phyloP scores from a whole-genome alignment of 257 asterid species.

The Voacanga thouarsii region DNA sequence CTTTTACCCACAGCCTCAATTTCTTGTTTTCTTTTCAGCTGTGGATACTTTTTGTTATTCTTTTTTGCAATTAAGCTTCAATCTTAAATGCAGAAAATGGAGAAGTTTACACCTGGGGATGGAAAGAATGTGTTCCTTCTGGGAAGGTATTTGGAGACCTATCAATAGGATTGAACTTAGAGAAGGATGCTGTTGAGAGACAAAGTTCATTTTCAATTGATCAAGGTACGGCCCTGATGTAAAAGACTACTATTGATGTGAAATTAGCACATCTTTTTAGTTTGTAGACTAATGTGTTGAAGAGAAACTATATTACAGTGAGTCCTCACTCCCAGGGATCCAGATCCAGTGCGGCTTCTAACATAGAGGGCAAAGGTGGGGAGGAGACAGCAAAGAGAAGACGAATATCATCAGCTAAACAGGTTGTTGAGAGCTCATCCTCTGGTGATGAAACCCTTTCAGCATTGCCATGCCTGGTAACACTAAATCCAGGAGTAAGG shows the following conservation, averaged over 20 bases:
- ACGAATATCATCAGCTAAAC: slow-evolving; percentile 68
- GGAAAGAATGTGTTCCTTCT: slow-evolving; percentile 98
- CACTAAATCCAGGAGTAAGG: slow-evolving; percentile 78
- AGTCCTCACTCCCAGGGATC: slow-evolving; percentile 78
- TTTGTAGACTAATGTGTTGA: slow-evolving; percentile 40
- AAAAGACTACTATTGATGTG: slow-evolving; percentile 27
- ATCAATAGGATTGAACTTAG: slow-evolving; percentile 44
- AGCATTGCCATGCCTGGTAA: slow-evolving; percentile 84
- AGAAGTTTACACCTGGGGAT: slow-evolving; percentile 96
- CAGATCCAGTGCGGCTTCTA: slow-evolving; percentile 43
- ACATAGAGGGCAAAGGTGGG: slow-evolving; percentile 50
- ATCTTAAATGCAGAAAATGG: slow-evolving; percentile 59
- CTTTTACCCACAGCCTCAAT: neutral
- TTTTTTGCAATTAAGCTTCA: slow-evolving; percentile 12
- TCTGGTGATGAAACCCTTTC: slow-evolving; percentile 73
- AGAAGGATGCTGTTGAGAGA: slow-evolving; percentile 48
- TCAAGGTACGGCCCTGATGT: slow-evolving; percentile 55
- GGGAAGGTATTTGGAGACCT: slow-evolving; percentile 70
- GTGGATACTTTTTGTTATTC: slow-evolving; percentile 7
- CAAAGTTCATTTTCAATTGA: slow-evolving; percentile 47
- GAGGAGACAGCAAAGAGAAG: slow-evolving; percentile 85
- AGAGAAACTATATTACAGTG: slow-evolving; percentile 56
- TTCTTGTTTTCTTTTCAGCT: neutral
- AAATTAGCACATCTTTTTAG: slow-evolving; percentile 23
- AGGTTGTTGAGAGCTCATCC: slow-evolving; percentile 71